Conservation (phyloP, 169 alveolate genomes). For the Perkinsus marinus region DNA sequence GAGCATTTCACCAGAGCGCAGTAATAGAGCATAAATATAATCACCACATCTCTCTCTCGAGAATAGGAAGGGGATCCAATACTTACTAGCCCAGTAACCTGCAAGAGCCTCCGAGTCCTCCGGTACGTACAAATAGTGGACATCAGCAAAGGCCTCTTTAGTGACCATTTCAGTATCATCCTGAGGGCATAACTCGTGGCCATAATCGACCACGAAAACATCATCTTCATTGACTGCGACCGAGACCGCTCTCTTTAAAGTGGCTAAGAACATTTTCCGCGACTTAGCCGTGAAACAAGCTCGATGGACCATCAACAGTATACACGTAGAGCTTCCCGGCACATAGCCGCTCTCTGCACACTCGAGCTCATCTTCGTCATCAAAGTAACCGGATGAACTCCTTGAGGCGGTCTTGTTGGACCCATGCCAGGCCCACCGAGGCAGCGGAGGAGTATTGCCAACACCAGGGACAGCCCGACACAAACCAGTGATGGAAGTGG, state of each 20-base stretch:
- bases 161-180: neutral
- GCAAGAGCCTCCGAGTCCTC: neutral
- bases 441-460: neutral
- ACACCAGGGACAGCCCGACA: neutral
- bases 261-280: neutral
- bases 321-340: neutral
- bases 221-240: neutral
- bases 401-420: neutral
- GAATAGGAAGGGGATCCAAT: neutral
- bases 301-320: neutral
- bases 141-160: neutral
- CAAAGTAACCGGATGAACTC: neutral
- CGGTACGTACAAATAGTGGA: neutral
- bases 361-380: neutral
- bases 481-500: neutral
- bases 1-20: neutral
- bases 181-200: neutral
- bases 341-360: neutral
- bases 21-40: neutral
- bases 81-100: neutral
- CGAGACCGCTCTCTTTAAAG: neutral
- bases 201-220: neutral
- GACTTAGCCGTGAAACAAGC: neutral
- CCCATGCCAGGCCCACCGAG: neutral
- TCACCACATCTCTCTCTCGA: neutral